These are phyloP conservation scores for Hypoxylon sp. DNA, from an alignment of 2,329 filamentous ascomycete species.

Conservation along the genomic window DNA sequence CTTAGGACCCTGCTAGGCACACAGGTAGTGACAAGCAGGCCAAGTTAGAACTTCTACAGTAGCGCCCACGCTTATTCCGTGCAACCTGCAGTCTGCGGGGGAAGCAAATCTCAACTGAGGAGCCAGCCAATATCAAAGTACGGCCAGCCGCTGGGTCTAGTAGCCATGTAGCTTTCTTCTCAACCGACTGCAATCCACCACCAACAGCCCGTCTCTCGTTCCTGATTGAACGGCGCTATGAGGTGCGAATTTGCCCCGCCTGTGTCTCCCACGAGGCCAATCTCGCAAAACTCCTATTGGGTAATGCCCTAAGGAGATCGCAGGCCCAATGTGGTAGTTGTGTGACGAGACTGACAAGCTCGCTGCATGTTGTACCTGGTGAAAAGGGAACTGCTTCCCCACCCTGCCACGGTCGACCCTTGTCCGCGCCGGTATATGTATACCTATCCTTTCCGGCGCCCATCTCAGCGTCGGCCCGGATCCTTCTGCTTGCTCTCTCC, in stretches of 20 bases:
- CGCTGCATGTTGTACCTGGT: conserved; percentile 47
- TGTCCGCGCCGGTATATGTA: conserved; percentile 45
- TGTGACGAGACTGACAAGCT: conserved; percentile 48
- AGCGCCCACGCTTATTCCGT: conserved; percentile 49
- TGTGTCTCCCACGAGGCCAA: conserved; percentile 46
- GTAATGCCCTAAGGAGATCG: conserved; percentile 38
- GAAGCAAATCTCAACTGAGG: conserved; percentile 52
- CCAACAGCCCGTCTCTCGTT: conserved; percentile 42
- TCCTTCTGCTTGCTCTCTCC: conserved; percentile 30
- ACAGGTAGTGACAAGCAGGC: conserved; percentile 19
- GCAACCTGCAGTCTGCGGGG: conserved; percentile 57
- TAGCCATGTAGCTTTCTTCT: conserved; percentile 21
- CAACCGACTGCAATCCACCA: conserved; percentile 45
- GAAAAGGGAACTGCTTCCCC: conserved; percentile 46
- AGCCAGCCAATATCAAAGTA: conserved; percentile 67
- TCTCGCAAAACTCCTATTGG: conserved; percentile 47
- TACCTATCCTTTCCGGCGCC: conserved; percentile 39
- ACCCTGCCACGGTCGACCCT: conserved; percentile 44
- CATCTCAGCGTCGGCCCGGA: conserved; percentile 42
- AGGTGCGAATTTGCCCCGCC: conserved; percentile 39
- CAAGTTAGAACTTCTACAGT: conserved; percentile 18
- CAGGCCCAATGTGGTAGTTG: conserved; percentile 41
- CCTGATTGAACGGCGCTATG: conserved; percentile 49
- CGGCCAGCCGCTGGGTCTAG: conserved; percentile 55
- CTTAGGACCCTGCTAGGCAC: conserved; percentile 25